Evolutionary conservation across 164 flowering plant genomes (phyloP).

Genomic region (Protea cynaroides): DNA sequence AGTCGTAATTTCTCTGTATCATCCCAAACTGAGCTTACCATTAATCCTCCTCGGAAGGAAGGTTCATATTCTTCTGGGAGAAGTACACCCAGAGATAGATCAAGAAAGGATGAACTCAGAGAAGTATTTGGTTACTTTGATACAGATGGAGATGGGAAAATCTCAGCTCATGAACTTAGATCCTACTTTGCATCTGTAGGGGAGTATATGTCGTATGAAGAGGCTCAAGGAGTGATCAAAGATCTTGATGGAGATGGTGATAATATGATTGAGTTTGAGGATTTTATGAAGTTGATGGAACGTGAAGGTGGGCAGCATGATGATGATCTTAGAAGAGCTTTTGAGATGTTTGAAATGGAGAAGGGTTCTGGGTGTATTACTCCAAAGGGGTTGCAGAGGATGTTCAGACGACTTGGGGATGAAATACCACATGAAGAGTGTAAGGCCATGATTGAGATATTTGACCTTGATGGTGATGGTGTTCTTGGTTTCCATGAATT

Average conservation of each 20-base stretch:
- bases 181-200: constrained; percentile 53
- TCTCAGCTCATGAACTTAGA: constrained; percentile 51
- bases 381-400: constrained; percentile 57
- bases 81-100: too few relatives aligned
- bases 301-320: constrained; percentile 11
- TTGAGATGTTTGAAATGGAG: constrained; percentile 72
- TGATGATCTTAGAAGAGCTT: constrained; percentile 54
- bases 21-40: too few relatives aligned
- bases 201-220: constrained; percentile 52
- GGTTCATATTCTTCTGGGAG: too few relatives aligned
- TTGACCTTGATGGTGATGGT: constrained; percentile 65
- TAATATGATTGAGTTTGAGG: constrained; percentile 42
- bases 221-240: constrained; percentile 36
- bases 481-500: constrained; percentile 72
- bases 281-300: constrained; percentile 47
- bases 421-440: constrained; percentile 53
- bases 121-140: constrained; percentile 63
- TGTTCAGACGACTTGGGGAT: constrained; percentile 51
- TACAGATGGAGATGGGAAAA: constrained; percentile 59
- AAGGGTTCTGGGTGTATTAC: constrained; percentile 73
- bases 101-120: constrained; percentile 27
- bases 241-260: constrained; percentile 59
- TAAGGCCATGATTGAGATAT: constrained; percentile 54
- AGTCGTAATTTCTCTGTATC: neutral
- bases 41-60: too few relatives aligned